A percentile compares a stretch with the other conserved stretches of the same genome.
phyloP scores from a whole-genome alignment of 2,329 filamentous ascomycete genomes.

The Xylaria digitata region DNA sequence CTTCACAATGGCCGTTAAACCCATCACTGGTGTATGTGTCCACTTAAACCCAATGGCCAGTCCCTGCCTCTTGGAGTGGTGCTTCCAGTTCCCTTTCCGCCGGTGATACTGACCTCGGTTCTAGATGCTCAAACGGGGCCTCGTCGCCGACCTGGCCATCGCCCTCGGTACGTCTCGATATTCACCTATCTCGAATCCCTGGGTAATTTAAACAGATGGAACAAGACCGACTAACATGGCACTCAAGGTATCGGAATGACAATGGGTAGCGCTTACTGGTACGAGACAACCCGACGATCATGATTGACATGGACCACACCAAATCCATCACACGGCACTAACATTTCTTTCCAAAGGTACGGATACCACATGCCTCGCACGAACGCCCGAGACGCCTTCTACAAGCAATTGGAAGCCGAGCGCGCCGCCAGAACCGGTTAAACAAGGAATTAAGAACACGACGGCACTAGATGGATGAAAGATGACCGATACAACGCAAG shows the following conservation, averaged over 20 bases:
- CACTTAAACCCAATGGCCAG: conserved; percentile 48
- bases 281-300: conserved; percentile 48
- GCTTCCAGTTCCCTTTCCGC: conserved; percentile 42
- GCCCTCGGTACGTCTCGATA: conserved; percentile 62
- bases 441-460: background rate
- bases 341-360: conserved; percentile 59
- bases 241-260: conserved; percentile 62
- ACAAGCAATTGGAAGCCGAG: conserved; percentile 68
- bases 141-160: conserved; percentile 67
- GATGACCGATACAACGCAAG: background rate
- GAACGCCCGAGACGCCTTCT: conserved; percentile 67
- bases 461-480: background rate
- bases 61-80: conserved; percentile 23
- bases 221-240: conserved; percentile 52
- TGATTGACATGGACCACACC: background rate
- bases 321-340: conserved; percentile 24
- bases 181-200: background rate
- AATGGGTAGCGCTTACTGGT: conserved; percentile 70
- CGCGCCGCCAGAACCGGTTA: conserved; percentile 56
- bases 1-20: conserved; percentile 65
- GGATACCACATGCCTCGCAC: conserved; percentile 72
- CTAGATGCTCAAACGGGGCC: conserved; percentile 70
- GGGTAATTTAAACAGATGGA: background rate
- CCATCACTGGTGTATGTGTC: conserved; percentile 69
- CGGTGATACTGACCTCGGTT: conserved; percentile 45